phyloP scores from a whole-genome alignment of 768 basidiomycete genomes.

The Pleurotus salmoneostramineus region DNA sequence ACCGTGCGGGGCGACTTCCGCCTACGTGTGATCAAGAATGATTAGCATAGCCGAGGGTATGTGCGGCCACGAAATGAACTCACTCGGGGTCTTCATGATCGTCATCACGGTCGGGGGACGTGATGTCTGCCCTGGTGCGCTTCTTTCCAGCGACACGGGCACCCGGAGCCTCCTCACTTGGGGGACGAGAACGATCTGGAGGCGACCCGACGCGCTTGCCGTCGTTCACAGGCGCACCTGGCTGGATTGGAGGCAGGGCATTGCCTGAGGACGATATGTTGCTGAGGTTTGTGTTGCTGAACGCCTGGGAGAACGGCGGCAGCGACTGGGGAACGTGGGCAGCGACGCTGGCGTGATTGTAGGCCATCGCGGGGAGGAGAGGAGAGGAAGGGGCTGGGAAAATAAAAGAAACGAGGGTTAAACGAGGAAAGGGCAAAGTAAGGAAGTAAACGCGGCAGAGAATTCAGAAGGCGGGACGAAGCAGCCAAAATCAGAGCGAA shows the following conservation, averaged over 20 bases:
- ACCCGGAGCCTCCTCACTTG: conserved; percentile 24
- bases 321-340: conserved; percentile 57
- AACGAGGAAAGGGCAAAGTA: conserved; percentile 6
- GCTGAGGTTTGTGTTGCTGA: conserved; percentile 53
- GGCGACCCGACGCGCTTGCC: conserved; percentile 31
- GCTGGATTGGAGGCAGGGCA: conserved; percentile 65
- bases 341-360: conserved; percentile 36
- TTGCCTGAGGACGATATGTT: conserved; percentile 47
- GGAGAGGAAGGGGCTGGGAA: conserved; percentile 10
- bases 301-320: conserved; percentile 78
- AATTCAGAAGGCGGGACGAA: conserved; percentile 7
- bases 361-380: conserved; percentile 29
- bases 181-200: conserved; percentile 20
- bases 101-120: conserved; percentile 29
- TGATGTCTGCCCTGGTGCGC: conserved; percentile 39
- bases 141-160: conserved; percentile 31
- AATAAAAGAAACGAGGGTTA: conserved; percentile 8
- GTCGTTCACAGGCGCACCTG: conserved; percentile 28
- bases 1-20: conserved; percentile 42
- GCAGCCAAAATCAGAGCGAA: background rate
- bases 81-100: conserved; percentile 41
- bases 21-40: conserved; percentile 17
- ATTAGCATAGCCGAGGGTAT: conserved; percentile 13
- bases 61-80: conserved; percentile 22
- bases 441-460: conserved; percentile 7